Percentiles rank a stretch among this genome's conserved stretches.
Conservation (phyloP, 768 basidiomycete genomes). For the Gloeophyllum trabeum region DNA sequence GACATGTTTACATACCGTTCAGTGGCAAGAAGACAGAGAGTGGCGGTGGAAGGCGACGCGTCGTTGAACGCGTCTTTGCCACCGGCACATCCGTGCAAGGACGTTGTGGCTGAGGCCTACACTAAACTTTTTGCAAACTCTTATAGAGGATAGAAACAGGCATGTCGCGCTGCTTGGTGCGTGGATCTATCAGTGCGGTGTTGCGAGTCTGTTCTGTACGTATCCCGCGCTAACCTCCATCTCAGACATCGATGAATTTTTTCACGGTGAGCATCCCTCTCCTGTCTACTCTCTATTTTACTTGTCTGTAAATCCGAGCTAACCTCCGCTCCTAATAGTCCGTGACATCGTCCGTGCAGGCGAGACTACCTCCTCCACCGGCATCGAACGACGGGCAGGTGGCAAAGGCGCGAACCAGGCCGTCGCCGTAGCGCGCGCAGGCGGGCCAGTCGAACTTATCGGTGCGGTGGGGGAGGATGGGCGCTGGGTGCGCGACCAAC, state of each 20-base stretch:
- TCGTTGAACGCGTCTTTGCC: no score
- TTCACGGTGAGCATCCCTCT: conserved; percentile 27
- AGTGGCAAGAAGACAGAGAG: no score
- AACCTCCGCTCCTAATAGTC: conserved; percentile 21
- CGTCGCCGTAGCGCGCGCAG: conserved; percentile 41
- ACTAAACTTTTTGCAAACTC: no score
- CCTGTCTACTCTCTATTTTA: no score
- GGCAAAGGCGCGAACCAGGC: conserved; percentile 62
- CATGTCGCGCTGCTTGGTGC: no score
- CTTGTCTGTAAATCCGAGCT: background rate
- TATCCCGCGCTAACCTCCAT: background rate
- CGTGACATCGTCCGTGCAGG: conserved; percentile 41
- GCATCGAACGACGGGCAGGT: conserved; percentile 37
- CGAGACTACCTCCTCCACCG: conserved; percentile 45
- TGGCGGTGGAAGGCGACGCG: no score
- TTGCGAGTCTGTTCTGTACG: background rate
- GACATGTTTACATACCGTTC: no score
- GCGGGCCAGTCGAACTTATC: conserved; percentile 33
- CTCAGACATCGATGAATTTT: conserved; percentile 47
- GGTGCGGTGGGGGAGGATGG: conserved; percentile 47
- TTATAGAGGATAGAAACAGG: no score
- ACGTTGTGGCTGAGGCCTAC: no score
- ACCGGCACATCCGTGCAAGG: no score
- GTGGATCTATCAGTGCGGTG: conserved; percentile 40
- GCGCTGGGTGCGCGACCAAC: conserved; percentile 30